Base-by-base conservation (phyloP, 2,329 filamentous ascomycete species). In the Daldinia eschscholtzii region DNA sequence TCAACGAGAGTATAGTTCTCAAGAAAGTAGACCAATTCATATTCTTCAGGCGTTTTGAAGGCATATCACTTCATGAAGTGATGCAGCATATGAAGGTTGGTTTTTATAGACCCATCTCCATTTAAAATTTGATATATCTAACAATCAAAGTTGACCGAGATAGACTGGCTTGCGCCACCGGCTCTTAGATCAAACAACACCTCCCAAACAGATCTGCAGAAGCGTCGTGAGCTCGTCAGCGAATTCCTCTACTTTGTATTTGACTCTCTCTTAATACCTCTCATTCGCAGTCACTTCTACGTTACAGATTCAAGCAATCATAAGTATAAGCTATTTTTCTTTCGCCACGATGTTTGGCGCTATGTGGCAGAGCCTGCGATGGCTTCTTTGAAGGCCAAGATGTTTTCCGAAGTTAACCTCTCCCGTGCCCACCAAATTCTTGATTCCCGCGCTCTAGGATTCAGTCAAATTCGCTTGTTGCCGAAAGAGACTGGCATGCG, bases 161-260 rank as follows among this genome's bases (percentile, higher is more conserved):
- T 97, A 66, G 79, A 83, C 10, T 99, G 96, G 96, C 87, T 98
- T 58, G 83, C 83, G 20, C 86, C 88, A 37, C 86, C 80, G 79
- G 12, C 77, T 85, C 0, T 35, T 9, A 73, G 78, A 13, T 79
- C 77, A 2, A 75, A 79, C 9, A 94, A 91, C 61, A 83, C 92
- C 57, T 92, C 92, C 67, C 83, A 85, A 66, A 90, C 91, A 0
- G 95, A 98, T 76, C 83, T 87, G 33, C 81, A 82, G 6, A 98
- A 98, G 79, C 90, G 94, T 10, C 83, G 82, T 28, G 92, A 98
- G 76, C 85, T 98, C 0, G 88, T 98, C 56, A 81, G 89, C 60
- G 96, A 99, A 78, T 90, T 98, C 65, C 75, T 98, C 6, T 98
- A 98, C 81, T 99, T 94, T 78, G 72, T 97, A 3, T 96, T 99